A percentile compares a stretch with the other conserved stretches of the same genome.
Evolutionary conservation across 169 alveolate species (phyloP).

Genomic region (Neospora caninum): DNA sequence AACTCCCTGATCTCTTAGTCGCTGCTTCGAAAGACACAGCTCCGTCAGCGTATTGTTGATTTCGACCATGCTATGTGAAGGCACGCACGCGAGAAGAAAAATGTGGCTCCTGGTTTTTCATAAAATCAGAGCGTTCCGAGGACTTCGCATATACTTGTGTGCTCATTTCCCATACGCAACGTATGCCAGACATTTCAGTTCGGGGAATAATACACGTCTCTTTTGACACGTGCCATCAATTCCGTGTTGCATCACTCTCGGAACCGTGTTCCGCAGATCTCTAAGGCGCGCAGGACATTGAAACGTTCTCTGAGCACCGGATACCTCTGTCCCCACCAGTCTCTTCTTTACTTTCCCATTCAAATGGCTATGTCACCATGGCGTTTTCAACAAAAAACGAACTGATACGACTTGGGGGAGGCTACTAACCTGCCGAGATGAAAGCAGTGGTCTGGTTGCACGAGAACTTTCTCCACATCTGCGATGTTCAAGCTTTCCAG

Average conservation of each 20-base stretch:
- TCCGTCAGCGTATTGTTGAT: neutral
- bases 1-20: neutral
- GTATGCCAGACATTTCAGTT: too few species aligned
- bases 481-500: neutral
- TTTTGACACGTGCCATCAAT: too few species aligned
- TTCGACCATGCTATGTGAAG: neutral
- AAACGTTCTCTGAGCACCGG: too few species aligned
- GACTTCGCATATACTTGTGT: neutral
- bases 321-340: too few species aligned
- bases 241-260: too few species aligned
- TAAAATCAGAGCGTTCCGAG: neutral
- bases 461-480: neutral
- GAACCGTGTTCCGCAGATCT: too few species aligned
- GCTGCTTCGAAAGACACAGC: conserved; percentile 7
- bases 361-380: too few species aligned
- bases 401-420: neutral
- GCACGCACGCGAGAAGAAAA: neutral
- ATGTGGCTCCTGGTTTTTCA: neutral
- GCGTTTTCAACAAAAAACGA: too few species aligned
- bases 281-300: too few species aligned
- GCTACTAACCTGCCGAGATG: conserved; percentile 6
- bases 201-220: too few species aligned
- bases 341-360: too few species aligned
- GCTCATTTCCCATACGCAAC: too few species aligned
- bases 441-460: conserved; percentile 21